Percentiles rank a stretch among this genome's conserved stretches.
phyloP scores from a whole-genome alignment of 192 early-diverging fungal species.

The Backusella circina region DNA sequence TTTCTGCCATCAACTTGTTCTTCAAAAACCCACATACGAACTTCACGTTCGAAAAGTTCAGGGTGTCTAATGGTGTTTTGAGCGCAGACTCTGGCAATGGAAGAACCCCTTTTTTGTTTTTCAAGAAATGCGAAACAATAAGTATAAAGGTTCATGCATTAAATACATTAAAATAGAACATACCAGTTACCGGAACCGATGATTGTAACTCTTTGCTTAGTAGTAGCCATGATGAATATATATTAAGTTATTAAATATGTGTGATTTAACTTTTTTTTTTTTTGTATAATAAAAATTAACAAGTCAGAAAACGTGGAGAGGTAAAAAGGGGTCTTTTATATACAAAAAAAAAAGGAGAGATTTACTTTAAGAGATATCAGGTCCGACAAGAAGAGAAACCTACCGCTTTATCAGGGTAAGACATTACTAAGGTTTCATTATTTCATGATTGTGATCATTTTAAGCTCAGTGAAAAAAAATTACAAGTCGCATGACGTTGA shows the following conservation, averaged over 20 bases:
- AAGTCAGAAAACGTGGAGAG: background rate
- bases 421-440: constrained; percentile 1
- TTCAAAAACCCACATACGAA: constrained; percentile 96
- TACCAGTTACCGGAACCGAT: constrained; percentile 96
- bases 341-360: background rate
- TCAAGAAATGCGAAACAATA: background rate
- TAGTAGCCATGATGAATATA: background rate
- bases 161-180: background rate
- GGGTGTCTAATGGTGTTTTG: constrained; percentile 64
- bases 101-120: constrained; percentile 79
- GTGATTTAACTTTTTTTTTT: background rate
- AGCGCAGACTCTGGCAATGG: constrained; percentile 86
- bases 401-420: background rate
- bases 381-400: constrained; percentile 3
- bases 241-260: background rate
- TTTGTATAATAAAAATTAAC: background rate
- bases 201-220: constrained; percentile 73
- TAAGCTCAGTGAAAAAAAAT: background rate
- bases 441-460: background rate
- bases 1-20: constrained; percentile 78
- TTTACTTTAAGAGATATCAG: background rate
- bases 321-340: background rate
- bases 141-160: background rate
- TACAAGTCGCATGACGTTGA: background rate
- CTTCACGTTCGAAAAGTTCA: constrained; percentile 66